A percentile compares a stretch with the other conserved stretches of the same genome.
Evolutionary conservation across 2,329 filamentous ascomycete genomes (phyloP).

Genomic region (Coniochaeta ligniaria): DNA sequence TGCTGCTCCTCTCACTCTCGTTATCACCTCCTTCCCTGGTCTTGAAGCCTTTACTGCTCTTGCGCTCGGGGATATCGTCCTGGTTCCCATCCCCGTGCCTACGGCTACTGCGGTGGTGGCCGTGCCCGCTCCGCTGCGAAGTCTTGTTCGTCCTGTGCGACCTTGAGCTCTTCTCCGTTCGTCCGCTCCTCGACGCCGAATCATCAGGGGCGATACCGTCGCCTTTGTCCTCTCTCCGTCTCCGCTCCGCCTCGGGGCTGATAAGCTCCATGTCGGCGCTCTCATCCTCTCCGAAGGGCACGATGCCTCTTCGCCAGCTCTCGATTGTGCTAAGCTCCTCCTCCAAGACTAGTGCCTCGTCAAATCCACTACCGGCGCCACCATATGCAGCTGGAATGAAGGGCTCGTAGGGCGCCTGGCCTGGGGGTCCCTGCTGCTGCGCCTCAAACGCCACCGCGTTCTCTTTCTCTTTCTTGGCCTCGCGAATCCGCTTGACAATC

Average conservation of each 20-base stretch:
- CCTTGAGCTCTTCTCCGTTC: slow-evolving; percentile 9
- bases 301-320: slow-evolving; percentile 50
- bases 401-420: not conserved
- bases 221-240: slow-evolving; percentile 26
- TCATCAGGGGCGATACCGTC: slow-evolving; percentile 26
- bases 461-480: slow-evolving; percentile 25
- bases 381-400: not conserved
- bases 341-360: slow-evolving; percentile 51
- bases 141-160: slow-evolving; percentile 23
- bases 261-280: slow-evolving; percentile 49
- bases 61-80: slow-evolving; percentile 14
- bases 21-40: slow-evolving; percentile 4
- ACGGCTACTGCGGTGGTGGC: slow-evolving; percentile 4
- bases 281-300: slow-evolving; percentile 36
- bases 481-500: slow-evolving; percentile 80
- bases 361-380: slow-evolving; percentile 20
- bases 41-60: slow-evolving; percentile 19
- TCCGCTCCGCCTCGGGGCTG: slow-evolving; percentile 45
- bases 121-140: slow-evolving; percentile 8
- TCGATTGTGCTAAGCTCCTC: slow-evolving; percentile 54
- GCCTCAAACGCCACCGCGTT: slow-evolving; percentile 16
- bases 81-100: slow-evolving; percentile 3
- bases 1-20: slow-evolving; percentile 24
- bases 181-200: slow-evolving; percentile 14
- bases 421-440: slow-evolving; percentile 6